Evolutionary conservation across 2,329 filamentous ascomycete species (phyloP).

Genomic region (Arthrobotrys musiformis): DNA sequence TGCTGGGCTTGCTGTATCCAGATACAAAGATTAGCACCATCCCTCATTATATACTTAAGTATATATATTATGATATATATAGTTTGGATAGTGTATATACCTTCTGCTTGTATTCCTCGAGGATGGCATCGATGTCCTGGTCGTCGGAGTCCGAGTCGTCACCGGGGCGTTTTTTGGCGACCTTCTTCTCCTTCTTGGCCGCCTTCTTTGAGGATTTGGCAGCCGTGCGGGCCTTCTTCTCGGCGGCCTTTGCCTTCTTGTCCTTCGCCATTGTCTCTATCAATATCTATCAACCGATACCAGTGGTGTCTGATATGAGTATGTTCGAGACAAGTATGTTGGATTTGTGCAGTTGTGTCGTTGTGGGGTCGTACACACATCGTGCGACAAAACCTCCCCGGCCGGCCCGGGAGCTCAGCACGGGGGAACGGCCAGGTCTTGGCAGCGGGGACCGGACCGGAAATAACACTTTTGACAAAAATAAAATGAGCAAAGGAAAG

Average conservation of each 20-base stretch:
- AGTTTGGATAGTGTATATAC: conserved; percentile 43
- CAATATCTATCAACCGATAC: not conserved
- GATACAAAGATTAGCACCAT: not conserved
- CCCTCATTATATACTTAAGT: not conserved
- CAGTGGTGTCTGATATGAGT: not conserved
- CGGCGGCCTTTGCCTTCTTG: conserved; percentile 65
- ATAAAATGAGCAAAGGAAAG: not conserved
- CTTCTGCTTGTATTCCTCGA: conserved; percentile 88
- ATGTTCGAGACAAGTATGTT: not conserved
- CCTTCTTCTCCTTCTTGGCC: conserved; percentile 82
- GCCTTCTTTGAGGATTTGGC: conserved; percentile 63
- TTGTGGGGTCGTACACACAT: too few species aligned
- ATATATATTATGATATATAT: not conserved
- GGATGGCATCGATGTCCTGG: conserved; percentile 89
- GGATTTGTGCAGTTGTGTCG: not conserved
- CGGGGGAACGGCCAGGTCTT: not conserved
- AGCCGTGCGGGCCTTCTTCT: conserved; percentile 65
- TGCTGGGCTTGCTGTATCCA: conserved; percentile 81
- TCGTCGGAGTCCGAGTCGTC: conserved; percentile 87
- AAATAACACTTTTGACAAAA: not conserved
- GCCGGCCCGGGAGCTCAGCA: not conserved
- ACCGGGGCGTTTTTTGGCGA: conserved; percentile 76
- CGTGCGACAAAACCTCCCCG: too few species aligned
- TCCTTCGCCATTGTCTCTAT: conserved; percentile 57
- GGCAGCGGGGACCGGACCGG: conserved; percentile 17